phyloP scores from a whole-genome alignment of 768 basidiomycete species.

The Mrakia frigida region DNA sequence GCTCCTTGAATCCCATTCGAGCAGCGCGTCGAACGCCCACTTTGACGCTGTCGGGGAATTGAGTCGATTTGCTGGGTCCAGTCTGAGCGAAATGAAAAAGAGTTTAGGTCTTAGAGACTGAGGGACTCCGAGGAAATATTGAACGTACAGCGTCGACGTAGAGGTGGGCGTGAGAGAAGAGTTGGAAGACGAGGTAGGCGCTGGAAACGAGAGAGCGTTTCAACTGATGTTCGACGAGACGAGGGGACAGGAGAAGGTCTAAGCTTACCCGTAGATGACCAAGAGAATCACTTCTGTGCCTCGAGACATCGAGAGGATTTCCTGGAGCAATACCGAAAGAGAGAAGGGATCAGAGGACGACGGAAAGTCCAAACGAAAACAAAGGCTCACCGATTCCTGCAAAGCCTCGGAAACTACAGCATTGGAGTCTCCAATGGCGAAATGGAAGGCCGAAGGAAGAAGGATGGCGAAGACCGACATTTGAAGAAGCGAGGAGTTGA shows the following conservation, averaged over 20 bases:
- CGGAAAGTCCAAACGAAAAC: background rate
- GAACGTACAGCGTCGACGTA: constrained; percentile 13
- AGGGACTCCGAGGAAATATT: background rate
- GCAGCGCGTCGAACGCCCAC: background rate
- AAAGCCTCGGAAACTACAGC: background rate
- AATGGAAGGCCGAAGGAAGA: constrained; percentile 28
- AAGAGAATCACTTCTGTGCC: constrained; percentile 27
- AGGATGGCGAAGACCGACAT: constrained; percentile 25
- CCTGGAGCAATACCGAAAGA: background rate
- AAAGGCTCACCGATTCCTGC: background rate
- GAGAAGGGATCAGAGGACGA: background rate
- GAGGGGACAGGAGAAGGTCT: background rate
- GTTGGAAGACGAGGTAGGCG: constrained; percentile 31
- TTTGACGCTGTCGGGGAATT: constrained; percentile 28
- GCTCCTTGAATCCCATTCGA: constrained; percentile 3
- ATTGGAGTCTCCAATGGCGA: background rate
- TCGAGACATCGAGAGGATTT: constrained; percentile 25
- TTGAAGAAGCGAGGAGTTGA: constrained; percentile 27
- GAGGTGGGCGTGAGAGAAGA: constrained; percentile 31
- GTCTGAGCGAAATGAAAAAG: background rate
- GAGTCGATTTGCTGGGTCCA: constrained; percentile 22
- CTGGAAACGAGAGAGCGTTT: background rate
- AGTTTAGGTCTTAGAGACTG: background rate
- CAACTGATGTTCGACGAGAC: background rate
- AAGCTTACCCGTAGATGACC: constrained; percentile 5